Percentiles rank a stretch among this genome's conserved stretches.
phyloP scores from a whole-genome alignment of 208 protist species.

The Crithidia expoeki region DNA sequence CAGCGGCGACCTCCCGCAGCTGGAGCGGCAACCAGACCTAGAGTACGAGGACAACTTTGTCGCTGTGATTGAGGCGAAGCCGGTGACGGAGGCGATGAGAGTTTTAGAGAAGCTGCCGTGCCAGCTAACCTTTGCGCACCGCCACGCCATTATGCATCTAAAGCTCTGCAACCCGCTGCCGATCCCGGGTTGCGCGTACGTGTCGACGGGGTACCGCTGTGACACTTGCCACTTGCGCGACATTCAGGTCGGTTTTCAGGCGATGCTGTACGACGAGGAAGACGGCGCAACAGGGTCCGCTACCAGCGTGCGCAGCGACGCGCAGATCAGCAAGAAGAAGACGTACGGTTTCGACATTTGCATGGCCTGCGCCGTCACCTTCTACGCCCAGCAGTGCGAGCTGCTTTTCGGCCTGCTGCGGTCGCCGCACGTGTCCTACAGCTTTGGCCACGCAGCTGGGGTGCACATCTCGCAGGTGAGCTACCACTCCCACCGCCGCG shows the following conservation, averaged over 20 bases:
- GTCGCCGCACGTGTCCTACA: slow-evolving; percentile 32
- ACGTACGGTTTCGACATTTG: slow-evolving; percentile 73
- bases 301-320: slow-evolving; percentile 44
- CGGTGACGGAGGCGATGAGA: slow-evolving; percentile 29
- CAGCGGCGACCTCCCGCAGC: slow-evolving; percentile 6
- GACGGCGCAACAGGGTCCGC: background rate
- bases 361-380: slow-evolving; percentile 63
- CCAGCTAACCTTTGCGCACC: slow-evolving; percentile 52
- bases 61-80: slow-evolving; percentile 30
- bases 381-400: slow-evolving; percentile 39
- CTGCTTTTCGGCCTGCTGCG: slow-evolving; percentile 26
- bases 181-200: slow-evolving; percentile 42
- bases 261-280: slow-evolving; percentile 62
- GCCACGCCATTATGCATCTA: slow-evolving; percentile 49
- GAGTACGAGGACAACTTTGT: slow-evolving; percentile 44
- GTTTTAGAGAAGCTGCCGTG: slow-evolving; percentile 36
- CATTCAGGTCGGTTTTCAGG: slow-evolving; percentile 53
- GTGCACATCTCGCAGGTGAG: slow-evolving; percentile 34
- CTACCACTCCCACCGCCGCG: slow-evolving; percentile 8
- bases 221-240: slow-evolving; percentile 54
- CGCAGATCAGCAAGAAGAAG: slow-evolving; percentile 34
- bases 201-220: slow-evolving; percentile 47
- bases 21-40: slow-evolving; percentile 31
- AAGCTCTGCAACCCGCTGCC: slow-evolving; percentile 55
- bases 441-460: slow-evolving; percentile 36